These are phyloP conservation scores for Alternaria arbusti DNA, from an alignment of 2,329 filamentous ascomycete species.

Conservation along the genomic window DNA sequence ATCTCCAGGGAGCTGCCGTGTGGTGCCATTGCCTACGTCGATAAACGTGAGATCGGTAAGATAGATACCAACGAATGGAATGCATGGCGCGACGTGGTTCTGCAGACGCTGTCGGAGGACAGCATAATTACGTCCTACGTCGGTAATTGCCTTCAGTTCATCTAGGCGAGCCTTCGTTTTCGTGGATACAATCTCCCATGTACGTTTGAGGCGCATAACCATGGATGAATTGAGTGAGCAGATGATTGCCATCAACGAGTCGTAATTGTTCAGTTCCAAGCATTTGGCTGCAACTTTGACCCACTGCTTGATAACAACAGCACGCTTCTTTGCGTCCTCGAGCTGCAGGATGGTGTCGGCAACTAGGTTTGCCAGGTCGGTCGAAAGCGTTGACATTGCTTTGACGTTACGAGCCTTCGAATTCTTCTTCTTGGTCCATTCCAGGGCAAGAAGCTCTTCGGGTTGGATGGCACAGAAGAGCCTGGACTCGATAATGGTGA, in stretches of 20 bases:
- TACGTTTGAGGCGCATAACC: constrained; percentile 84
- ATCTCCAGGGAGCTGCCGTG: constrained; percentile 72
- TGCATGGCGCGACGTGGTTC: constrained; percentile 85
- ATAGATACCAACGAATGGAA: constrained; percentile 96
- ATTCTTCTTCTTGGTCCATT: constrained; percentile 90
- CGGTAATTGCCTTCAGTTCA: constrained; percentile 80
- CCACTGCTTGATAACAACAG: constrained; percentile 94
- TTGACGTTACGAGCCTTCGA: constrained; percentile 86
- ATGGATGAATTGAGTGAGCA: constrained; percentile 92
- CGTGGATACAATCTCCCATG: constrained; percentile 86
- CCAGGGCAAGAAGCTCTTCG: constrained; percentile 86
- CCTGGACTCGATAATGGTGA: constrained; percentile 89
- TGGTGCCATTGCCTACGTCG: constrained; percentile 89
- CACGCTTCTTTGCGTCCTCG: constrained; percentile 91
- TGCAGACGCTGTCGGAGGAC: constrained; percentile 82
- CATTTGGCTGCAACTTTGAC: constrained; percentile 91
- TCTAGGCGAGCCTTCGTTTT: constrained; percentile 84
- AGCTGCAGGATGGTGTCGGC: constrained; percentile 89
- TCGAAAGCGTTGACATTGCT: constrained; percentile 91
- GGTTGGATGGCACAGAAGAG: constrained; percentile 92
- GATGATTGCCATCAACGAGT: constrained; percentile 95
- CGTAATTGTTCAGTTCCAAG: constrained; percentile 91
- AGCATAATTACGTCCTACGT: constrained; percentile 89
- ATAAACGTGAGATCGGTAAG: constrained; percentile 95
- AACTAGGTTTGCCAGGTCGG: constrained; percentile 89